Conservation (phyloP, 805 yeast genomes). For the Sungouiozyma ichnusensis region DNA sequence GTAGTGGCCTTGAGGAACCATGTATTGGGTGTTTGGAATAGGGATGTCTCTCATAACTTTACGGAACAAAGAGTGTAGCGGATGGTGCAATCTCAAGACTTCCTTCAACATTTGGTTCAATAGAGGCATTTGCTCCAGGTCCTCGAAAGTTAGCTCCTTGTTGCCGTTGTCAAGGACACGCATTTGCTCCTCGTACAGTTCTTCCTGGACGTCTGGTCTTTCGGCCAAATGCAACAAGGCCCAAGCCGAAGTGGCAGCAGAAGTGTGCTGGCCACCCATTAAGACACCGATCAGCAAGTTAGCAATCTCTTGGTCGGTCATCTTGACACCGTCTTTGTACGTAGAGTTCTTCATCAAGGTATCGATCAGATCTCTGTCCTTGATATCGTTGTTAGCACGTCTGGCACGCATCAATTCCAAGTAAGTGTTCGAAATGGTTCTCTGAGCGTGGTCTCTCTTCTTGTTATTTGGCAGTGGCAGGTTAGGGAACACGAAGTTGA, state of each 20-base stretch:
- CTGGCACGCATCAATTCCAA: slow-evolving; percentile 66
- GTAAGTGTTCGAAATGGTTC: slow-evolving; percentile 68
- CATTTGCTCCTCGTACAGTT: slow-evolving; percentile 64
- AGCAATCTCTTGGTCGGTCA: slow-evolving; percentile 94
- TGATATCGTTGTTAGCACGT: slow-evolving; percentile 64
- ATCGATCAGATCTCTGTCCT: slow-evolving; percentile 83
- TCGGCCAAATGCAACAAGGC: slow-evolving; percentile 82
- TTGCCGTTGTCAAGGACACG: slow-evolving; percentile 46
- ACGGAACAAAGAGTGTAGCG: slow-evolving; percentile 92
- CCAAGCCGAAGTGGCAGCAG: slow-evolving; percentile 96
- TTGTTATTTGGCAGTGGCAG: slow-evolving; percentile 80
- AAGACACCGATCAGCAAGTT: slow-evolving; percentile 87
- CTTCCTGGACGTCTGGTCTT: slow-evolving; percentile 75
- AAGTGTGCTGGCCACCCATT: slow-evolving; percentile 99
- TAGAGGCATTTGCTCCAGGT: slow-evolving; percentile 69
- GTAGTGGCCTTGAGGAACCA: slow-evolving; percentile 82
- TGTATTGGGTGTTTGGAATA: slow-evolving; percentile 67
- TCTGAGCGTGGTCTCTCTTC: slow-evolving; percentile 82
- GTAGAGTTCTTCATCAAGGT: slow-evolving; percentile 70
- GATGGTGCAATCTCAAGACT: slow-evolving; percentile 91
- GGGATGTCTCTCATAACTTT: slow-evolving; percentile 69
- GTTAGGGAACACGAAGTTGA: slow-evolving; percentile 91
- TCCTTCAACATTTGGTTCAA: slow-evolving; percentile 81
- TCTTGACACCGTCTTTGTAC: slow-evolving; percentile 85
- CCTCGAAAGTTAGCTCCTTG: slow-evolving; percentile 66